Conservation (phyloP, 108 stramenopile species). For the Stephanodiscus triporus region DNA sequence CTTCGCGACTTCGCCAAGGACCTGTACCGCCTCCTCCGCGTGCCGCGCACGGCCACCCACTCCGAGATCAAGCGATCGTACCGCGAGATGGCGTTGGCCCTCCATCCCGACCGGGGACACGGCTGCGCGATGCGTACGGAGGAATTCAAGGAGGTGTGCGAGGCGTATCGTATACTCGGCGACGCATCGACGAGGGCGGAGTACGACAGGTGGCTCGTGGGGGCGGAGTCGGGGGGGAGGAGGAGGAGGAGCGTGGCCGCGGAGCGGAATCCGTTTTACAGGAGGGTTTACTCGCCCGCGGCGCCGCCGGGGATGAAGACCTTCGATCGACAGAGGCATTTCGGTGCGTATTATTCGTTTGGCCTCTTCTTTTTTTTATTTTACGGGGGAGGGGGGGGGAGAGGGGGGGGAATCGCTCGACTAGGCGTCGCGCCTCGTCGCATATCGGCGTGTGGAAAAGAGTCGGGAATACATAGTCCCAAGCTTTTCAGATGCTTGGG, state of each 20-base stretch:
- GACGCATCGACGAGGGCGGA: slow-evolving; percentile 48
- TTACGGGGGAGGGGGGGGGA: no score
- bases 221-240: slow-evolving; percentile 22
- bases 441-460: no score
- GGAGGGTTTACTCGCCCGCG: slow-evolving; percentile 80
- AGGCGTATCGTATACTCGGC: slow-evolving; percentile 74
- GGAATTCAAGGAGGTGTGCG: slow-evolving; percentile 70
- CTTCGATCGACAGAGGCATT: slow-evolving; percentile 77
- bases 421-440: no score
- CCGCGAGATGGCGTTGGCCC: slow-evolving; percentile 63
- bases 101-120: slow-evolving; percentile 80
- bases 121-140: slow-evolving; percentile 56
- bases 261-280: slow-evolving; percentile 63
- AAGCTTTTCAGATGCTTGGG: no score
- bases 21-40: slow-evolving; percentile 50
- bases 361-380: not conserved
- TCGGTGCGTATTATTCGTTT: slow-evolving; percentile 23
- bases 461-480: no score
- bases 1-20: slow-evolving; percentile 22
- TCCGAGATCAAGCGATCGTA: slow-evolving; percentile 81
- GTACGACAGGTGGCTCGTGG: slow-evolving; percentile 53
- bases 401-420: no score
- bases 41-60: slow-evolving; percentile 63
- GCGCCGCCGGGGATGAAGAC: slow-evolving; percentile 77
- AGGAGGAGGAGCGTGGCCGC: slow-evolving; percentile 43